These are phyloP conservation scores for Carpinus viminea DNA, from an alignment of 306 rosid species.

Conservation along the genomic window DNA sequence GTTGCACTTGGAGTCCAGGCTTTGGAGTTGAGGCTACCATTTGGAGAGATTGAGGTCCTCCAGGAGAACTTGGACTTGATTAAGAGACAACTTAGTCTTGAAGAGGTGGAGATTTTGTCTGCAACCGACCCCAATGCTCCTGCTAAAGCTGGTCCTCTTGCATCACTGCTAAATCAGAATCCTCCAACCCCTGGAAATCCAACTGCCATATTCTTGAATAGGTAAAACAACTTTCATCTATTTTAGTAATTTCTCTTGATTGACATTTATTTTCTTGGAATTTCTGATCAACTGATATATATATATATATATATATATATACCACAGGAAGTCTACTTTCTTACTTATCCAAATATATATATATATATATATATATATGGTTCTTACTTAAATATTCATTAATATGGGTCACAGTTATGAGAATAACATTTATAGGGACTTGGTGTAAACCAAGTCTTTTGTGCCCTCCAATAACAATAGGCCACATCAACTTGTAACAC, in stretches of 20 bases:
- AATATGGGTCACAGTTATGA: background rate
- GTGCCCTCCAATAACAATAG: too few relatives aligned
- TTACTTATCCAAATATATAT: too few relatives aligned
- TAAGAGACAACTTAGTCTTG: conserved; percentile 76
- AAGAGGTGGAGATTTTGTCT: conserved; percentile 69
- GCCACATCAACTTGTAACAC: too few relatives aligned
- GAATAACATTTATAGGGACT: too few relatives aligned
- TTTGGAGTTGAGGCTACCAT: conserved; percentile 71
- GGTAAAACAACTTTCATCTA: conserved; percentile 17
- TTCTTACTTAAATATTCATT: background rate
- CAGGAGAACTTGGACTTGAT: conserved; percentile 72
- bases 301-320: background rate
- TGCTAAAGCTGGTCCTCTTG: conserved; percentile 67
- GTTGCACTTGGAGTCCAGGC: conserved; percentile 68
- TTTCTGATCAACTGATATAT: background rate
- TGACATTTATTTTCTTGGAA: background rate
- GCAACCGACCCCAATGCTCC: conserved; percentile 53
- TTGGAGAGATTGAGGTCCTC: conserved; percentile 86
- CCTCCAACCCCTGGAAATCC: conserved; percentile 92
- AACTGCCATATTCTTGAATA: conserved; percentile 71
- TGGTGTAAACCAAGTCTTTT: too few relatives aligned
- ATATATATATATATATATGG: background rate
- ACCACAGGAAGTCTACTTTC: too few relatives aligned
- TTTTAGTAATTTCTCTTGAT: background rate
- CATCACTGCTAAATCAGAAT: conserved; percentile 57